Evolutionary conservation across 352 stramenopile species (phyloP).

Genomic region (Globisporangium rhizosaccharum): DNA sequence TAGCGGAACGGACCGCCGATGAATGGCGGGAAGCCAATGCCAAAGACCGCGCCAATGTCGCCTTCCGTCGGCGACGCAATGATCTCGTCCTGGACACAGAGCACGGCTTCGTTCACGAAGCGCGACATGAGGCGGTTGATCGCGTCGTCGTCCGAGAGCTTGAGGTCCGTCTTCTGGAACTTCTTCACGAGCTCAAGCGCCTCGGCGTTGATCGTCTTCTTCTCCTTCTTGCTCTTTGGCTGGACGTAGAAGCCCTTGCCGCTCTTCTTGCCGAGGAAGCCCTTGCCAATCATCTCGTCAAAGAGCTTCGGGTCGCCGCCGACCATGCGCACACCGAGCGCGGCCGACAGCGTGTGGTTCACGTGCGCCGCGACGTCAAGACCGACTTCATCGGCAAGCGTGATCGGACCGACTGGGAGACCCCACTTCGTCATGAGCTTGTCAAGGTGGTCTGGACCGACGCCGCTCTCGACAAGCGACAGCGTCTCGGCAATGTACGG

Average conservation of each 20-base stretch:
- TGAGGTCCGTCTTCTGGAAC: conserved; percentile 70
- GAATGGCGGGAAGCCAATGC: conserved; percentile 98
- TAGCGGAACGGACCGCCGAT: conserved; percentile 96
- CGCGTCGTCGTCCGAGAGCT: conserved; percentile 79
- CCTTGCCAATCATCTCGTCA: conserved; percentile 94
- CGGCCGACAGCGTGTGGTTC: conserved; percentile 88
- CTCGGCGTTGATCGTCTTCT: conserved; percentile 87
- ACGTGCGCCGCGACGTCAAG: conserved; percentile 97
- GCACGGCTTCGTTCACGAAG: conserved; percentile 97
- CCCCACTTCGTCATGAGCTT: conserved; percentile 95
- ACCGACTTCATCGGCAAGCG: conserved; percentile 95
- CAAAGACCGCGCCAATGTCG: conserved; percentile 98
- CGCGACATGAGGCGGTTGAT: conserved; percentile 93
- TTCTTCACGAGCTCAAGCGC: conserved; percentile 78
- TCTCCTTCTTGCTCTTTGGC: conserved; percentile 88
- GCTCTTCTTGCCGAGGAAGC: conserved; percentile 95
- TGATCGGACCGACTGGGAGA: conserved; percentile 96
- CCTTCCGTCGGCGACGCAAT: conserved; percentile 95
- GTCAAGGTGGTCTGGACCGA: conserved; percentile 92
- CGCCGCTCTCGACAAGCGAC: conserved; percentile 90
- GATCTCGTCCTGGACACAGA: conserved; percentile 97
- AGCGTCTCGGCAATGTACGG: conserved; percentile 92
- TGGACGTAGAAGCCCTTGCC: conserved; percentile 98
- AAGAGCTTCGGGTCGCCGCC: conserved; percentile 91
- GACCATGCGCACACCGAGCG: conserved; percentile 94